phyloP scores from a whole-genome alignment of 441 rosid genomes.

The Erysimum cheiri region DNA sequence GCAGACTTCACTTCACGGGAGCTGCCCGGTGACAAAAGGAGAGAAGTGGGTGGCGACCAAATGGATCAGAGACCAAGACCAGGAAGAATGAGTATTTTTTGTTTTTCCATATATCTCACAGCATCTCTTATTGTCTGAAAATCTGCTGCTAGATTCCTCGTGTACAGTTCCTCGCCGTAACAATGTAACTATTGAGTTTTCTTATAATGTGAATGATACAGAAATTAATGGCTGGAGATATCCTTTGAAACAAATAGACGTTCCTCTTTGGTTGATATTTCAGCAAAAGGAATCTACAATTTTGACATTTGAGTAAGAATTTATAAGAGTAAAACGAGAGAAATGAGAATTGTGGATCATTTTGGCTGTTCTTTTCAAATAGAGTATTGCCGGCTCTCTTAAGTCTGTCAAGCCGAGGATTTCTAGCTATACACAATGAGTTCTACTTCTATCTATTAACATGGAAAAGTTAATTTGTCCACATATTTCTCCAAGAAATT shows the following conservation, averaged over 20 bases:
- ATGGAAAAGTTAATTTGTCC: background rate
- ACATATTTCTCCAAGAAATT: background rate
- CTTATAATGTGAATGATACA: slow-evolving; percentile 18
- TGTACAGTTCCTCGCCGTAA: slow-evolving; percentile 34
- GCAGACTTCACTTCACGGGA: slow-evolving; percentile 85
- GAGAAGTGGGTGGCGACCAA: slow-evolving; percentile 95
- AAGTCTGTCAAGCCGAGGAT: background rate
- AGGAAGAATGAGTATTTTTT: slow-evolving; percentile 33
- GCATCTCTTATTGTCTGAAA: slow-evolving; percentile 14
- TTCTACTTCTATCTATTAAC: background rate
- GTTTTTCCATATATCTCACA: slow-evolving; percentile 3
- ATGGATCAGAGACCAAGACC: slow-evolving; percentile 83
- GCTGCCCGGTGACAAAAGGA: slow-evolving; percentile 80
- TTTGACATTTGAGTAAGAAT: background rate
- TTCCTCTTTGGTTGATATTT: background rate
- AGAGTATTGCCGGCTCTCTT: too few relatives aligned
- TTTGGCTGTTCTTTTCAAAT: background rate
- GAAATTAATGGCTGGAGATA: background rate
- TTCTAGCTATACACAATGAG: background rate
- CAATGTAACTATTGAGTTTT: slow-evolving; percentile 31
- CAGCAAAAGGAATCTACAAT: background rate
- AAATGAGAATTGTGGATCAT: background rate
- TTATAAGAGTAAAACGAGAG: background rate
- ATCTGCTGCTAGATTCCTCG: slow-evolving; percentile 13
- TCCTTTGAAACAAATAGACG: background rate